These are phyloP conservation scores for Seiridium cupressi DNA, from an alignment of 2,329 filamentous ascomycete genomes.

Conservation along the genomic window DNA sequence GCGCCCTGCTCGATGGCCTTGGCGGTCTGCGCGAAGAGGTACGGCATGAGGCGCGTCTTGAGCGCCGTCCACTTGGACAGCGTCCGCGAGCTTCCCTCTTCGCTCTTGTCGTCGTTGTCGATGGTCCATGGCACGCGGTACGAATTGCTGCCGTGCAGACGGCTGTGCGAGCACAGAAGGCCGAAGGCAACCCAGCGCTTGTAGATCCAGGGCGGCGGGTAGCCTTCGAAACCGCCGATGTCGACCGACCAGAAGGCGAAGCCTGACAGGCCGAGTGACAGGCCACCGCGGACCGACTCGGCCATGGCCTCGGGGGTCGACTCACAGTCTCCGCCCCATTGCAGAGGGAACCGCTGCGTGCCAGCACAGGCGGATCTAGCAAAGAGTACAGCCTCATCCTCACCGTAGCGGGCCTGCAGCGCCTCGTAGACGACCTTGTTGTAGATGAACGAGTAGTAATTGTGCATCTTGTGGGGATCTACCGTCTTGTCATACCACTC, in stretches of 20 bases:
- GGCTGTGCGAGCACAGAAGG: constrained; percentile 66
- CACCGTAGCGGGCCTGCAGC: constrained; percentile 51
- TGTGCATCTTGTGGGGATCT: constrained; percentile 70
- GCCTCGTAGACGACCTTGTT: constrained; percentile 69
- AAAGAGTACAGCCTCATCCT: constrained; percentile 60
- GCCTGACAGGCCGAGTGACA: constrained; percentile 62
- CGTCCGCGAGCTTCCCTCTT: constrained; percentile 42
- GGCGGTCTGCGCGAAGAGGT: constrained; percentile 44
- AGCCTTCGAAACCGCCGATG: constrained; percentile 71
- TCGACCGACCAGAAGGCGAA: constrained; percentile 70
- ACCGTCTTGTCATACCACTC: constrained; percentile 59
- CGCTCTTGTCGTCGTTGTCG: constrained; percentile 47
- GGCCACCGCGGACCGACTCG: constrained; percentile 65
- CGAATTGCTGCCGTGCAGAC: constrained; percentile 66
- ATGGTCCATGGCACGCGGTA: constrained; percentile 77
- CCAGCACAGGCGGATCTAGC: constrained; percentile 67
- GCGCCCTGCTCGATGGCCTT: constrained; percentile 47
- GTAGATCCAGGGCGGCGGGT: constrained; percentile 66
- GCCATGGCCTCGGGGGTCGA: constrained; percentile 72
- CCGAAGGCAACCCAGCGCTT: constrained; percentile 80
- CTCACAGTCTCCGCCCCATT: constrained; percentile 76
- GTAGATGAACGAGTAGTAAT: constrained; percentile 73
- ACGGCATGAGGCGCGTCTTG: constrained; percentile 52
- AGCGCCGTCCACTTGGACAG: constrained; percentile 46
- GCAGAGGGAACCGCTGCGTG: constrained; percentile 66